phyloP scores from a whole-genome alignment of 306 rosid genomes.

The Pueraria montana region DNA sequence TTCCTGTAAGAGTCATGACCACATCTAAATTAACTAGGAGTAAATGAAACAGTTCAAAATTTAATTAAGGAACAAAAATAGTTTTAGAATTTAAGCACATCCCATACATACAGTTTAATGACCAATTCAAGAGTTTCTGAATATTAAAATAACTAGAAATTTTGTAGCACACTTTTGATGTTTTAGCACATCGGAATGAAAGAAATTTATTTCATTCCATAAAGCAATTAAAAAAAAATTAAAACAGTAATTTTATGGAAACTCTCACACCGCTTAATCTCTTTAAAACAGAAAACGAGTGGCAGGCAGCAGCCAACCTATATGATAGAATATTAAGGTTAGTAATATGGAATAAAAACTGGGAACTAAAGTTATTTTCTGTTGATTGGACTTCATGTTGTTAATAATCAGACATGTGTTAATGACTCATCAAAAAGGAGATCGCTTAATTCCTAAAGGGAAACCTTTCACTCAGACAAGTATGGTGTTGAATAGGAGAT shows the following conservation, averaged over 20 bases:
- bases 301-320: background rate
- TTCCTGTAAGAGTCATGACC: slow-evolving; percentile 4
- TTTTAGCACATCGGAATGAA: background rate
- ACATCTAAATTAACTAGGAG: background rate
- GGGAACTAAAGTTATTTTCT: background rate
- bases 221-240: background rate
- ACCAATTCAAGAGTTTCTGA: slow-evolving; percentile 23
- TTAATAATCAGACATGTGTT: background rate
- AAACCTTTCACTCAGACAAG: slow-evolving; percentile 3
- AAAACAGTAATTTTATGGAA: background rate
- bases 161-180: background rate
- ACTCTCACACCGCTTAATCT: background rate
- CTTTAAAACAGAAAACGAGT: slow-evolving; percentile 2
- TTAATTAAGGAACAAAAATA: background rate
- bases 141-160: background rate
- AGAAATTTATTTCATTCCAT: slow-evolving; percentile 10
- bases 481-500: background rate
- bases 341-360: background rate
- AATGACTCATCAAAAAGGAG: slow-evolving; percentile 12
- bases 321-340: slow-evolving; percentile 20
- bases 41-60: background rate
- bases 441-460: background rate
- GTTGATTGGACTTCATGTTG: slow-evolving; percentile 8
- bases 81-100: background rate
- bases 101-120: slow-evolving; percentile 4